Evolutionary conservation across 2,329 filamentous ascomycete genomes (phyloP), one percentile per base, ranked within the genome.

Genomic region (Talaromyces verruculosus): DNA sequence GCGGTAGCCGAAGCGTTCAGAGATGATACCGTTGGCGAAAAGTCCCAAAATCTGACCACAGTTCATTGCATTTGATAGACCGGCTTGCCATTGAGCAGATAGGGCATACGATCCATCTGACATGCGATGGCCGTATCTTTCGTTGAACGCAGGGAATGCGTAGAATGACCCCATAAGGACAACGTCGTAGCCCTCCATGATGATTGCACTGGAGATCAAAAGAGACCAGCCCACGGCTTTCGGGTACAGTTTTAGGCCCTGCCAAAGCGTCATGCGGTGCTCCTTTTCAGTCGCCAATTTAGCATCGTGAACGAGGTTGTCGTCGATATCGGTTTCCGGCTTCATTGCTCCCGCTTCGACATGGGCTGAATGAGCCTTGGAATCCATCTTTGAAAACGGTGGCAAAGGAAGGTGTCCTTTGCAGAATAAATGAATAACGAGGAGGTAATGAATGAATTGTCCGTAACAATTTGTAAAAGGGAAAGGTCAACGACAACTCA

Each of bases 171-270:
- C 91, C 72, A 94, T 87, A 64, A 96, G 81, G 71, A 87, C 89
- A 65, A 95, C 84, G 74, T 96, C 92, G 80, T 93, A 96, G 37
- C 91, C 92, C 78, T 96, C 92, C 93, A 96, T 97, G 72, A 87
- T 88, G 73, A 96, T 95, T 75, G 90, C 93, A 0, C 91, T 94
- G 19, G 90, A 94, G 77, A 97, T 93, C 66, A 96, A 82, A 62
- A 96, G 73, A 71, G 89, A 92, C 91, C 92, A 97, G 22, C 81
- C 85, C 65, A 96, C 89, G 19, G 93, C 93, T 81, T 96, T 94
- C 65, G 92, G 92, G 74, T 97, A 97, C 30, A 95, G 83, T 73
- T 83, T 87, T 76, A 96, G 84, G 68, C 91, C 92, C 80, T 96
- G 87, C 76, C 85, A 75, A 66, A 96, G 81, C 57, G 85, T 89